Percentiles rank a stretch among this genome's conserved stretches.
Evolutionary conservation across 371 early-diverging fungal genomes (phyloP).

Genomic region (Actinomucor elegans): DNA sequence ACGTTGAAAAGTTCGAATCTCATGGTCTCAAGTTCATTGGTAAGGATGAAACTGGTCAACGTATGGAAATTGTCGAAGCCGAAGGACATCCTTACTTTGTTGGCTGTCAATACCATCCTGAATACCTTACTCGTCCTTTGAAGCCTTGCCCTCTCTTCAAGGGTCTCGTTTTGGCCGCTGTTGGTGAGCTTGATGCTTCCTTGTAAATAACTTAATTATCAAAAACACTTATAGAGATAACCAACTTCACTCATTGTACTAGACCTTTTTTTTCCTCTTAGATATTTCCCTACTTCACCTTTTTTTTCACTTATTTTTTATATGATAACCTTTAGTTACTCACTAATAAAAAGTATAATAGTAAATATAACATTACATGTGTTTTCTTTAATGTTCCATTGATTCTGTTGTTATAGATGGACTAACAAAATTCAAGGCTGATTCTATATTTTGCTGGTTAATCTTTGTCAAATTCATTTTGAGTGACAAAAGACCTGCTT

Average conservation of each 20-base stretch:
- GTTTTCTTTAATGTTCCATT: neutral
- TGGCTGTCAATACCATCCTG: constrained; percentile 99
- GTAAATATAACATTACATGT: neutral
- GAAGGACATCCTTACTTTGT: constrained; percentile 95
- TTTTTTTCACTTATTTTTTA: neutral
- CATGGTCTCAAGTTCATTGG: constrained; percentile 93
- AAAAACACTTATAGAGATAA: constrained; percentile 1
- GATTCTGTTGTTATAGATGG: constrained; percentile 8
- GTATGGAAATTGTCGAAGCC: constrained; percentile 97
- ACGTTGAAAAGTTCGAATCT: constrained; percentile 76
- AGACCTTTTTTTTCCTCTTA: neutral
- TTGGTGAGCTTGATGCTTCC: constrained; percentile 42
- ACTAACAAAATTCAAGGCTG: constrained; percentile 7
- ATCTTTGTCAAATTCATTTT: constrained; percentile 11
- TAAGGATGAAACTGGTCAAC: constrained; percentile 88
- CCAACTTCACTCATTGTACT: neutral
- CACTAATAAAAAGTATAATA: no score
- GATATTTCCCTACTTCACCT: neutral
- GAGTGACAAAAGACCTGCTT: constrained; percentile 69
- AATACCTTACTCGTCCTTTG: constrained; percentile 95
- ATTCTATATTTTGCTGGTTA: constrained; percentile 10
- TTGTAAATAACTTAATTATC: constrained; percentile 8
- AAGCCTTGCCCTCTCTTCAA: constrained; percentile 92
- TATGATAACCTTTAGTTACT: neutral
- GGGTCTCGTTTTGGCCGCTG: constrained; percentile 88